phyloP scores from a whole-genome alignment of 169 alveolate genomes.

The Neospora caninum region DNA sequence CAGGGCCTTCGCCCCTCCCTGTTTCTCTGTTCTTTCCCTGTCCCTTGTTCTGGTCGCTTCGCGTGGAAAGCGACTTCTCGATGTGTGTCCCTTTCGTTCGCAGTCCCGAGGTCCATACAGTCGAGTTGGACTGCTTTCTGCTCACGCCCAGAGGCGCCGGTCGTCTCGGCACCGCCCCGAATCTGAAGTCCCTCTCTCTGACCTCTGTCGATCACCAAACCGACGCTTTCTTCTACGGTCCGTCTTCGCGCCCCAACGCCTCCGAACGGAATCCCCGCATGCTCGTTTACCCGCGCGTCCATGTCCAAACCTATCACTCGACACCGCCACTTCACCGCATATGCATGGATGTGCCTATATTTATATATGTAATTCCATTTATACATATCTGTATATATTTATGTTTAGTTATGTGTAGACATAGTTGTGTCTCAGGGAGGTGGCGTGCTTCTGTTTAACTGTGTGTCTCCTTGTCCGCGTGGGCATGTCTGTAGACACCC shows the following conservation, averaged over 20 bases:
- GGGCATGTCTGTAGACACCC: no score
- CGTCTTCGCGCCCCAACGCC: neutral
- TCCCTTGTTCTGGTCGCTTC: neutral
- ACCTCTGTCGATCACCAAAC: conserved; percentile 20
- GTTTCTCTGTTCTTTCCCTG: neutral
- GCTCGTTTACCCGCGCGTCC: neutral
- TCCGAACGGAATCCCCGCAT: neutral
- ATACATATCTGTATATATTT: neutral
- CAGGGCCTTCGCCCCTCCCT: no score
- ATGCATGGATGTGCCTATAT: neutral
- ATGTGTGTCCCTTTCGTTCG: neutral
- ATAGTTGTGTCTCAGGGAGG: neutral
- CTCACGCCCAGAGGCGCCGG: conserved; percentile 2
- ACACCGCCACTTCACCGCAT: neutral
- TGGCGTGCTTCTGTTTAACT: no score
- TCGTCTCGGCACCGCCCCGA: neutral
- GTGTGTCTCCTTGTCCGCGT: no score
- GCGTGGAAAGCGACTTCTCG: neutral
- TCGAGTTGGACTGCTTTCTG: conserved; percentile 24
- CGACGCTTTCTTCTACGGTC: conserved; percentile 7
- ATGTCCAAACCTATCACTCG: neutral
- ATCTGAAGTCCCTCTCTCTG: neutral
- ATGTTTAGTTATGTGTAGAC: neutral
- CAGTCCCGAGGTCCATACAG: neutral
- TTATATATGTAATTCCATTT: neutral